These are phyloP conservation scores for Xanthoparmelia taractica DNA, from an alignment of 495 filamentous ascomycete genomes.

Conservation along the genomic window DNA sequence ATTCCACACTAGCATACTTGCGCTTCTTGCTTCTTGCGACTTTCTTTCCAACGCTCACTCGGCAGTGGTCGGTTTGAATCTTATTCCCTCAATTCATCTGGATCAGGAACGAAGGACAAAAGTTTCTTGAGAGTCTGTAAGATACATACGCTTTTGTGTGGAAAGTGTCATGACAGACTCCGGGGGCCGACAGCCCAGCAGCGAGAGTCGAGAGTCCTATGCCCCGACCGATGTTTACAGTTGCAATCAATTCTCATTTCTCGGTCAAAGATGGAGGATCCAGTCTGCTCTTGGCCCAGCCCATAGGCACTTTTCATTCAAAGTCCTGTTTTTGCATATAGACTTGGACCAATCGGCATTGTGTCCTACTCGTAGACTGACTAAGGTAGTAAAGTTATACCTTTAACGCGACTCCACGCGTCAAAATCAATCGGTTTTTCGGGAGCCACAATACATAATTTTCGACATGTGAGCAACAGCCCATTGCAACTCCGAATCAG, in stretches of 20 bases:
- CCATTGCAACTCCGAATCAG: background rate
- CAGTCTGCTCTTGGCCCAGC: no score
- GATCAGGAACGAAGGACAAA: background rate
- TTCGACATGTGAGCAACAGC: background rate
- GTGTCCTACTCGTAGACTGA: background rate
- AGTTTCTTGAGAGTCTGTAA: background rate
- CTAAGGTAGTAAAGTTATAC: background rate
- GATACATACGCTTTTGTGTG: background rate
- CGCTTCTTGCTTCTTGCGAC: conserved; percentile 6
- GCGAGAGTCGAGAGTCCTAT: background rate
- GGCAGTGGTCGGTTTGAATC: background rate
- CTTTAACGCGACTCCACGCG: background rate
- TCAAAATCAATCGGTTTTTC: background rate
- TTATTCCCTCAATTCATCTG: background rate
- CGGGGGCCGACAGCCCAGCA: background rate
- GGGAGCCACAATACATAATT: background rate
- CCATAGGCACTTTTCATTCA: background rate
- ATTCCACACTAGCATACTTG: background rate
- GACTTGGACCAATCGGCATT: background rate
- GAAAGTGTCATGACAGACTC: background rate
- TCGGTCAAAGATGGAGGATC: background rate
- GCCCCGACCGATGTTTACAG: background rate
- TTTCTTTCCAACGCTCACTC: background rate
- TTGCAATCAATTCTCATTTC: background rate
- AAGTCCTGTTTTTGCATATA: background rate